Evolutionary conservation across 2,329 filamentous ascomycete species (phyloP).

Genomic region (Dryadomyces quercus-mongolicae): DNA sequence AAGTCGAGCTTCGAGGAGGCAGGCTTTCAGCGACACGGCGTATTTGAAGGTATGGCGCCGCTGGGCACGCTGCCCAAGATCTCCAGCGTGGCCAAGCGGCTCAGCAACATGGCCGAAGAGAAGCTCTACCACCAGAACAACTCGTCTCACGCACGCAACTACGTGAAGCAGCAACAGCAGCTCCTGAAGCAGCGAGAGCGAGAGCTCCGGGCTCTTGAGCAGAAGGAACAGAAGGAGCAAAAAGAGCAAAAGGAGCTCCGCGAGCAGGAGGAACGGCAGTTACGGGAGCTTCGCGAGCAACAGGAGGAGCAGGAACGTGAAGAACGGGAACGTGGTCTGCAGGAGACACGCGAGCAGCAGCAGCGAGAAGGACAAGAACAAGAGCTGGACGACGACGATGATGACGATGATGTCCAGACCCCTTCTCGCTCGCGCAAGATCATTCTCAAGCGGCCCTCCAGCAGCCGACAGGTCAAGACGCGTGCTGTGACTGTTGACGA

Average conservation of each 20-base stretch:
- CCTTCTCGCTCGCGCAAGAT: slow-evolving; percentile 24
- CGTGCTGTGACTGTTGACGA: slow-evolving; percentile 10
- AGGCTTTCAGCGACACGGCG: slow-evolving; percentile 60
- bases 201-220: background rate
- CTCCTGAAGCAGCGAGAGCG: background rate
- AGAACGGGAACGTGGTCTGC: background rate
- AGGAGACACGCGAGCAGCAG: background rate
- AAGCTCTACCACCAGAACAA: slow-evolving; percentile 4
- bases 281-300: background rate
- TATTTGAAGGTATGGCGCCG: slow-evolving; percentile 74
- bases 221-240: background rate
- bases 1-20: slow-evolving; percentile 68
- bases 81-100: slow-evolving; percentile 37
- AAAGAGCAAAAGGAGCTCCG: background rate
- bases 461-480: slow-evolving; percentile 11
- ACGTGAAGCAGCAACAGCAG: background rate
- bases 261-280: background rate
- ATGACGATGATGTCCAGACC: background rate
- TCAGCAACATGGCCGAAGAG: slow-evolving; percentile 8
- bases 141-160: background rate
- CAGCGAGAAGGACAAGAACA: slow-evolving; percentile 13
- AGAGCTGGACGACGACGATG: slow-evolving; percentile 2
- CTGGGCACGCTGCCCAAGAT: slow-evolving; percentile 61
- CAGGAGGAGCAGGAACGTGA: background rate
- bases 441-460: slow-evolving; percentile 28